phyloP scores from a whole-genome alignment of 805 yeast genomes.

The Wickerhamomyces alni region DNA sequence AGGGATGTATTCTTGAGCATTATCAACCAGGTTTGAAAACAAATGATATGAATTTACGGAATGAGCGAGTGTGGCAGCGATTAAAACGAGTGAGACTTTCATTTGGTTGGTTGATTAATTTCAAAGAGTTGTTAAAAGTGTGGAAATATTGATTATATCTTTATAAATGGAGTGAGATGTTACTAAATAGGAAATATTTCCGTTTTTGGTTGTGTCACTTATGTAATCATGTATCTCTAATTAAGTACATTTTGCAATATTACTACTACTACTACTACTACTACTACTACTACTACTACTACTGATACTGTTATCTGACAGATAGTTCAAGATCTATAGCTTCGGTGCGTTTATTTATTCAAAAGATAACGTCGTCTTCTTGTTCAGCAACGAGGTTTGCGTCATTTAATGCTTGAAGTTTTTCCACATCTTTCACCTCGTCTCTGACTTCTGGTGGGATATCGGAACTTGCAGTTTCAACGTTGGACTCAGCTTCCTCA shows the following conservation, averaged over 20 bases:
- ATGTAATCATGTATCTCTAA: too few relatives aligned
- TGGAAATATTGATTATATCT: too few relatives aligned
- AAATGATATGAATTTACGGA: background rate
- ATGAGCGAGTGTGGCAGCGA: background rate
- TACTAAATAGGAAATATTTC: too few relatives aligned
- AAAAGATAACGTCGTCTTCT: slow-evolving; percentile 43
- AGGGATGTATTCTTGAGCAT: background rate
- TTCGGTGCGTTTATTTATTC: background rate
- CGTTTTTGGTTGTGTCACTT: too few relatives aligned
- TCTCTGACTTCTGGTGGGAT: slow-evolving; percentile 13
- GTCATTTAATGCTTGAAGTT: slow-evolving; percentile 5
- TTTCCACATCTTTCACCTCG: slow-evolving; percentile 9
- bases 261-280: too few relatives aligned
- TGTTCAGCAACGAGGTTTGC: slow-evolving; percentile 29
- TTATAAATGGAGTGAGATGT: too few relatives aligned
- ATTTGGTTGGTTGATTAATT: background rate
- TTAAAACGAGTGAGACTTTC: background rate
- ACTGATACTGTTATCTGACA: too few relatives aligned
- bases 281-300: too few relatives aligned
- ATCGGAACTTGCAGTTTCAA: slow-evolving; percentile 8
- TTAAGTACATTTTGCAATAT: too few relatives aligned
- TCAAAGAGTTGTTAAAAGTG: background rate
- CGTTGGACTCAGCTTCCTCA: slow-evolving; percentile 14
- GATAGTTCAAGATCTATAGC: too few relatives aligned
- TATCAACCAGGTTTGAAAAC: background rate